These are phyloP conservation scores for Nicotiana attenuata DNA, from an alignment of 257 asterid genomes.

Conservation along the genomic window DNA sequence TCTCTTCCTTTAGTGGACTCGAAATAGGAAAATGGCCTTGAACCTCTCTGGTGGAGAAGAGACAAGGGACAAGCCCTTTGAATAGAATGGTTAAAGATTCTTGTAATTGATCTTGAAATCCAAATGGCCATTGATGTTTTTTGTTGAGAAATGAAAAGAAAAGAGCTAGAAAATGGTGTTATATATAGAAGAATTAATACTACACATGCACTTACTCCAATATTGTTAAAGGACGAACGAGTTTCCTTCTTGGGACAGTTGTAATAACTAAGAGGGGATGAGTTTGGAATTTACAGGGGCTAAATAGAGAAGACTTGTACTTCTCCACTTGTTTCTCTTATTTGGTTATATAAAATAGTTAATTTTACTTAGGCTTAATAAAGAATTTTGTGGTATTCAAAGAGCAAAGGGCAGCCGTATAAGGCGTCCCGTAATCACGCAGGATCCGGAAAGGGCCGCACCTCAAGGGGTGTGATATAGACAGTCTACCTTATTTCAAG, in stretches of 20 bases:
- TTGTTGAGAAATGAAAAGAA: background rate
- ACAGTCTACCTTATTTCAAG: no score
- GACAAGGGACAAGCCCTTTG: conserved; percentile 17
- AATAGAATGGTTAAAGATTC: conserved; percentile 24
- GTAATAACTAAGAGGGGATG: background rate
- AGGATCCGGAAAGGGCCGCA: no score
- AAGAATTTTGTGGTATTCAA: no score
- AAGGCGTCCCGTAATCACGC: no score
- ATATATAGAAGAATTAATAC: background rate
- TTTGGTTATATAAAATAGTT: background rate
- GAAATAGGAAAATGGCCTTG: conserved; percentile 16
- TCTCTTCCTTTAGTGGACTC: conserved; percentile 50
- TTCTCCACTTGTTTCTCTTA: background rate
- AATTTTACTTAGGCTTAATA: no score
- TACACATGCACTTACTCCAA: background rate
- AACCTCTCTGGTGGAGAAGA: conserved; percentile 8
- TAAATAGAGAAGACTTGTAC: background rate
- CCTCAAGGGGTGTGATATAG: no score
- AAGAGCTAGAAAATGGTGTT: background rate
- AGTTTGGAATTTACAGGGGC: background rate
- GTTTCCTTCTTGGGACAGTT: background rate
- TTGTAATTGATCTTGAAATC: conserved; percentile 39
- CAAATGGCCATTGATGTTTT: conserved; percentile 34
- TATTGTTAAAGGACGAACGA: background rate
- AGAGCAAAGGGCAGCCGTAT: no score